Evolutionary conservation across 495 filamentous ascomycete species (phyloP).

Genomic region (Schizothecium vesticola): DNA sequence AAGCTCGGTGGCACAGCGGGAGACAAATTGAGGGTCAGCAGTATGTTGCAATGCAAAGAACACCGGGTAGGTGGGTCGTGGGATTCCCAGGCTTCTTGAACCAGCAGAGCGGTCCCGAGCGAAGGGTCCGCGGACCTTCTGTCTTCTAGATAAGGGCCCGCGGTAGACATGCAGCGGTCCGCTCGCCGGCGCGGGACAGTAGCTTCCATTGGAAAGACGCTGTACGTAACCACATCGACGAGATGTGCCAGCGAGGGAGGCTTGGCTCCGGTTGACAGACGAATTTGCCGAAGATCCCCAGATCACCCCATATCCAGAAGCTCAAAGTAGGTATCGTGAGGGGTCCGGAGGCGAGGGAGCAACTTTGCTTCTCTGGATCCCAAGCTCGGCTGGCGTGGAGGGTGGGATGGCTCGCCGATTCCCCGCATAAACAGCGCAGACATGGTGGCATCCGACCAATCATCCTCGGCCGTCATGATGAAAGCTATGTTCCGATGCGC

Average conservation of each 20-base stretch:
- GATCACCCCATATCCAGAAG: neutral
- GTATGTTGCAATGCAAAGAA: neutral
- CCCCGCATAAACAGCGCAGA: slow-evolving; percentile 16
- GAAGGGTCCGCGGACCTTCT: neutral
- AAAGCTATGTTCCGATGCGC: neutral
- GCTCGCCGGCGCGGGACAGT: neutral
- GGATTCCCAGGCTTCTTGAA: slow-evolving; percentile 12
- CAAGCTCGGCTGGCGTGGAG: neutral
- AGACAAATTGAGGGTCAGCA: neutral
- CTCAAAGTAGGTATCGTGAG: neutral
- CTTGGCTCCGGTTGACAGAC: neutral
- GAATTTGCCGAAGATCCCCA: neutral
- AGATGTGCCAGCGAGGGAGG: neutral
- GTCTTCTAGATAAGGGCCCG: neutral
- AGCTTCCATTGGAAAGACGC: neutral
- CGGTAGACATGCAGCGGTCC: neutral
- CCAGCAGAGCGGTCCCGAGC: slow-evolving; percentile 2
- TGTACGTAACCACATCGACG: neutral
- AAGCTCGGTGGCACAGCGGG: neutral
- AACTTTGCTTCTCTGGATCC: neutral
- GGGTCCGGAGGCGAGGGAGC: neutral
- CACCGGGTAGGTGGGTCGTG: slow-evolving; percentile 1
- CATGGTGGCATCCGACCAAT: slow-evolving; percentile 6
- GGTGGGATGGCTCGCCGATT: slow-evolving; percentile 2
- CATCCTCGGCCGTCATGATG: slow-evolving; percentile 3